A percentile compares a stretch with the other conserved stretches of the same genome.
Evolutionary conservation across 495 filamentous ascomycete species (phyloP).

Genomic region (Hypoxylon crocopeplum): DNA sequence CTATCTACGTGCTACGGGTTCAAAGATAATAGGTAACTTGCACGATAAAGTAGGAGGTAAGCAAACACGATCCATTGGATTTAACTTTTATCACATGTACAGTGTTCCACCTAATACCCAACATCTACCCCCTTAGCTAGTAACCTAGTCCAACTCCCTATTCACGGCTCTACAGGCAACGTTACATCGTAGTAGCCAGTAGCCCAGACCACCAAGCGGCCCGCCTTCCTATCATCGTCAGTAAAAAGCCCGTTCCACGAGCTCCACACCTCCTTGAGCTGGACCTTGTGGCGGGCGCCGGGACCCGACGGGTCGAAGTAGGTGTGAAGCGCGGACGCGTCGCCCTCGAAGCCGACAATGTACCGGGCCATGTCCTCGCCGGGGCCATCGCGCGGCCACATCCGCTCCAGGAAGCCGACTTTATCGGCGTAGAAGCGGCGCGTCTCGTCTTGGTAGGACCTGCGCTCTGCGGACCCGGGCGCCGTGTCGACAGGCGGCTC

Average conservation of each 20-base stretch:
- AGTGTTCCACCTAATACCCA: too few species aligned
- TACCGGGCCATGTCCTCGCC: constrained; percentile 59
- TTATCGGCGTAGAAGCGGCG: constrained; percentile 84
- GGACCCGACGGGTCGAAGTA: constrained; percentile 52
- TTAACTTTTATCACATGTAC: too few species aligned
- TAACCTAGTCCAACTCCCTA: not conserved
- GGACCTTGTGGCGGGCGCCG: constrained; percentile 55
- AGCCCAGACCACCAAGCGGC: constrained; percentile 85
- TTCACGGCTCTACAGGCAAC: constrained; percentile 16
- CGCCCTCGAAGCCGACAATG: constrained; percentile 62
- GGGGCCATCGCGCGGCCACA: constrained; percentile 48
- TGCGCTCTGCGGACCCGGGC: constrained; percentile 57
- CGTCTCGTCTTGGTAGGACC: constrained; percentile 82
- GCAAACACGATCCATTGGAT: too few species aligned
- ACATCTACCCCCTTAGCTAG: too few species aligned
- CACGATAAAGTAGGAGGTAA: too few species aligned
- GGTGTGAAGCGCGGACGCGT: constrained; percentile 50
- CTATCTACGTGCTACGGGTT: too few species aligned
- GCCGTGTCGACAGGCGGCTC: constrained; percentile 80
- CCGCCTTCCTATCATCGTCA: constrained; percentile 83
- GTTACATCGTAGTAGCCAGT: constrained; percentile 46
- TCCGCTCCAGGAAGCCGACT: constrained; percentile 60
- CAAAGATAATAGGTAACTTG: too few species aligned
- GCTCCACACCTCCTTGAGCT: constrained; percentile 69
- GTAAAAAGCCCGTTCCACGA: constrained; percentile 83